Percentiles rank a stretch among this genome's conserved stretches.
Conservation (phyloP, 1,139 yeast species). For the Magnusiomyces magnusii region DNA sequence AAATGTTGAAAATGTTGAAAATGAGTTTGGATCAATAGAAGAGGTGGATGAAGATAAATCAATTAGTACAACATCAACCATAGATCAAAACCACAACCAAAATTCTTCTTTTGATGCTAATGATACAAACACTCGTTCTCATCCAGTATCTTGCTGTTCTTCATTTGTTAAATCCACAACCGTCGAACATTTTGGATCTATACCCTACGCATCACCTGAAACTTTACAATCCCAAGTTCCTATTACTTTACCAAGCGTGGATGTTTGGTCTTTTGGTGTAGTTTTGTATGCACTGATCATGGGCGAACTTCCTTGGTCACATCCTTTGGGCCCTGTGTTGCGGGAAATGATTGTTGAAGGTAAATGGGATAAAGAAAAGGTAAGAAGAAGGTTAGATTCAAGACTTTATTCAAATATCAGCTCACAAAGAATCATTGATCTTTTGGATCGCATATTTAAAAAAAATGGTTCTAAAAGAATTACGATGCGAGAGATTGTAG, state of each 20-base stretch:
- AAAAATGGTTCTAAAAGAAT: constrained; percentile 45
- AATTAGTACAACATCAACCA: constrained; percentile 25
- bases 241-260: constrained; percentile 58
- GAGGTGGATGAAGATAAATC: no score
- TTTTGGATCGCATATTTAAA: constrained; percentile 48
- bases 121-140: no score
- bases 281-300: constrained; percentile 62
- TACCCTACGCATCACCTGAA: constrained; percentile 93
- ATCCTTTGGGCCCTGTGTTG: constrained; percentile 70
- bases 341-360: constrained; percentile 67
- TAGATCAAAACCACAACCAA: constrained; percentile 21
- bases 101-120: no score
- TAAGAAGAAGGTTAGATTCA: constrained; percentile 21
- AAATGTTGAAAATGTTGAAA: no score
- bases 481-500: constrained; percentile 39
- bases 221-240: constrained; percentile 56
- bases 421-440: constrained; percentile 32
- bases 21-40: no score
- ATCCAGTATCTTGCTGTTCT: no score
- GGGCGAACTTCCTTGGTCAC: constrained; percentile 76
- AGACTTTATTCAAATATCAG: constrained; percentile 28
- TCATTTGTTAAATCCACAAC: no score
- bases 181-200: constrained; percentile 55
- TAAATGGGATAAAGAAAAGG: constrained; percentile 44
- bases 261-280: constrained; percentile 89